These are phyloP conservation scores for Podospora anserina DNA, from an alignment of 495 filamentous ascomycete genomes.

Conservation along the genomic window DNA sequence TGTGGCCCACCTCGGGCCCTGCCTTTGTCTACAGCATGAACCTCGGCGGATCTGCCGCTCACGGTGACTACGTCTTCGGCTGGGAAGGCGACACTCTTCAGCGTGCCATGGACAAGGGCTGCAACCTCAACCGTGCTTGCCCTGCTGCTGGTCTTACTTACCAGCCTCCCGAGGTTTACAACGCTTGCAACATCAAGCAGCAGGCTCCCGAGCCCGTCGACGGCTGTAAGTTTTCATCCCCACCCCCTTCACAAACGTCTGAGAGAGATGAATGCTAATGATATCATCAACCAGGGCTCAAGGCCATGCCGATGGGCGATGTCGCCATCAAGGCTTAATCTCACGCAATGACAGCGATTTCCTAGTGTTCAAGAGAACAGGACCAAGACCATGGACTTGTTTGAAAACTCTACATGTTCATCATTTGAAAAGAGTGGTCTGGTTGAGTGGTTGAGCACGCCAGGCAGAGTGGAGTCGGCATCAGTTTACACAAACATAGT, in stretches of 20 bases:
- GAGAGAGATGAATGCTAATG: background rate
- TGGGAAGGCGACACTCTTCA: slow-evolving; percentile 68
- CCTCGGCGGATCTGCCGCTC: slow-evolving; percentile 51
- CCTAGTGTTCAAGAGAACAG: background rate
- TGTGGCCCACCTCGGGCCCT: slow-evolving; percentile 58
- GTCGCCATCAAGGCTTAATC: slow-evolving; percentile 50
- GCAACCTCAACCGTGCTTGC: slow-evolving; percentile 55
- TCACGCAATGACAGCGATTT: background rate
- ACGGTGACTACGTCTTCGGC: slow-evolving; percentile 78
- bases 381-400: background rate
- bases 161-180: slow-evolving; percentile 45
- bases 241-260: no score
- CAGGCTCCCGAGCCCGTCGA: slow-evolving; percentile 50
- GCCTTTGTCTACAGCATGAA: slow-evolving; percentile 52
- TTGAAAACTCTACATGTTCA: background rate
- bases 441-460: background rate
- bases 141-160: slow-evolving; percentile 44
- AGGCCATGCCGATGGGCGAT: slow-evolving; percentile 51
- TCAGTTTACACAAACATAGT: background rate
- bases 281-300: slow-evolving; percentile 40
- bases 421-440: background rate
- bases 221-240: slow-evolving; percentile 42
- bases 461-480: background rate
- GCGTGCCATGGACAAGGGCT: slow-evolving; percentile 57
- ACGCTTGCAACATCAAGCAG: slow-evolving; percentile 47